phyloP scores from a whole-genome alignment of 441 rosid genomes.

The Gossypium lobatum region DNA sequence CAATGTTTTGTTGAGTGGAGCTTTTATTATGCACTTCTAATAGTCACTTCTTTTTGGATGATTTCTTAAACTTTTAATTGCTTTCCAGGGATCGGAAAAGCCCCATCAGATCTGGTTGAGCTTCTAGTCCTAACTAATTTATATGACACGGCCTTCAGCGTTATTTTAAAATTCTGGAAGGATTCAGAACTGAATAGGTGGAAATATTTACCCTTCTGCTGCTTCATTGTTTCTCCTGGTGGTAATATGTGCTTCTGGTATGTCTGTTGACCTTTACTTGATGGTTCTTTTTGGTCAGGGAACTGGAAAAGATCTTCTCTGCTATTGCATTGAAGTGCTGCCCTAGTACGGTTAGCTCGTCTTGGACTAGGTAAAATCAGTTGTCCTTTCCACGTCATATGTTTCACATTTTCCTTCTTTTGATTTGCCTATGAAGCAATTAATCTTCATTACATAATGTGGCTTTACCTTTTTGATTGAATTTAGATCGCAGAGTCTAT shows the following conservation, averaged over 20 bases:
- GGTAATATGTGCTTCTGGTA: slow-evolving; percentile 9
- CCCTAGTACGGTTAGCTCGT: slow-evolving; percentile 43
- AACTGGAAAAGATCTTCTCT: slow-evolving; percentile 77
- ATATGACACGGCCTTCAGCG: slow-evolving; percentile 86
- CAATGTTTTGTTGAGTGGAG: slow-evolving; percentile 4
- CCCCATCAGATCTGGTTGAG: slow-evolving; percentile 70
- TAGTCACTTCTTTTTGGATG: slow-evolving; percentile 3
- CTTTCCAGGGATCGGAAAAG: slow-evolving; percentile 41
- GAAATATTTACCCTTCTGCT: slow-evolving; percentile 13
- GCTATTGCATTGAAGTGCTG: slow-evolving; percentile 82
- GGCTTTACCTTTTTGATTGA: slow-evolving; percentile 29
- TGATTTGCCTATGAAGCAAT: slow-evolving; percentile 8
- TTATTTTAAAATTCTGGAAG: slow-evolving; percentile 77
- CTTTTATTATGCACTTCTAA: neutral
- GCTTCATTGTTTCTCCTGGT: neutral
- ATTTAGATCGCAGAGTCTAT: slow-evolving; percentile 43
- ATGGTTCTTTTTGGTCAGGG: slow-evolving; percentile 41
- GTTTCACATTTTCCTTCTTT: neutral
- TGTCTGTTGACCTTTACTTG: slow-evolving; percentile 4
- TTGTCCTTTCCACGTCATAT: slow-evolving; percentile 6
- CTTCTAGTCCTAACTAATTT: slow-evolving; percentile 65
- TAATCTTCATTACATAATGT: slow-evolving; percentile 2
- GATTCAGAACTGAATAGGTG: slow-evolving; percentile 75
- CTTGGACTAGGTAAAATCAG: slow-evolving; percentile 39
- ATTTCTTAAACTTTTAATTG: slow-evolving; percentile 21